Percentiles rank a stretch among this genome's conserved stretches.
Evolutionary conservation across 2,329 filamentous ascomycete species (phyloP).

Genomic region (Cercospora sesami): DNA sequence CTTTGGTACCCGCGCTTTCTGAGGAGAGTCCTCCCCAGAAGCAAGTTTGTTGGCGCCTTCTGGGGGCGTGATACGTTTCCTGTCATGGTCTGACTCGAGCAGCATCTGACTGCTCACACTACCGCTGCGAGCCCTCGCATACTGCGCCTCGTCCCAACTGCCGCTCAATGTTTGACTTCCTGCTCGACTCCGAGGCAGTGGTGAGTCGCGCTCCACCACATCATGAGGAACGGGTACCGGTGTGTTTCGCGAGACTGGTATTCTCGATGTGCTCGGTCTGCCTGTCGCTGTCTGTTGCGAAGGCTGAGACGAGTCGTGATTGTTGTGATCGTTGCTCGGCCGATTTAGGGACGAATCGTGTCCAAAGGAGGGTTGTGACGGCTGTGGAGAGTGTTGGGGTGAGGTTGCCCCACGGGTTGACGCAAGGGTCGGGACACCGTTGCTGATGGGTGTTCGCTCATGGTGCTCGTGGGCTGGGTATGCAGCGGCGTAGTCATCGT

Average conservation of each 20-base stretch:
- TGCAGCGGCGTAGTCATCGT: conserved; percentile 29
- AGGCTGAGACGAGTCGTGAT: conserved; percentile 38
- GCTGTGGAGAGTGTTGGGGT: conserved; percentile 8
- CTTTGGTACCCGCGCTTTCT: conserved; percentile 44
- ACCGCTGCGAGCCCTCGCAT: conserved; percentile 62
- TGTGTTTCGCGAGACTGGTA: conserved; percentile 80
- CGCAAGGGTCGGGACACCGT: conserved; percentile 1
- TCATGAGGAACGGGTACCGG: conserved; percentile 72
- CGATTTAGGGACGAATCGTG: conserved; percentile 63
- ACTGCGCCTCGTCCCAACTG: conserved; percentile 49
- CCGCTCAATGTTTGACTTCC: conserved; percentile 58
- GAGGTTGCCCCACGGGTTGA: neutral
- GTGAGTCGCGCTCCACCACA: conserved; percentile 72
- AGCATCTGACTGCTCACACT: conserved; percentile 58
- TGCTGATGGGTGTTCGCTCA: conserved; percentile 25
- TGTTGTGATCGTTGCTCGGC: neutral
- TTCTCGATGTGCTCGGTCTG: conserved; percentile 66
- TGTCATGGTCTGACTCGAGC: conserved; percentile 50
- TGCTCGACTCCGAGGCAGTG: conserved; percentile 60
- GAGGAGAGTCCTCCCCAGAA: conserved; percentile 36
- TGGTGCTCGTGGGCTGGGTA: conserved; percentile 26
- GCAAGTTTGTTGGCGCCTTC: conserved; percentile 31
- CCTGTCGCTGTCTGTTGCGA: conserved; percentile 40
- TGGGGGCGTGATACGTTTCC: conserved; percentile 42
- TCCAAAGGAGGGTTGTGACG: conserved; percentile 43